phyloP scores from a whole-genome alignment of 495 filamentous ascomycete species.

The Xylaria palmicola region DNA sequence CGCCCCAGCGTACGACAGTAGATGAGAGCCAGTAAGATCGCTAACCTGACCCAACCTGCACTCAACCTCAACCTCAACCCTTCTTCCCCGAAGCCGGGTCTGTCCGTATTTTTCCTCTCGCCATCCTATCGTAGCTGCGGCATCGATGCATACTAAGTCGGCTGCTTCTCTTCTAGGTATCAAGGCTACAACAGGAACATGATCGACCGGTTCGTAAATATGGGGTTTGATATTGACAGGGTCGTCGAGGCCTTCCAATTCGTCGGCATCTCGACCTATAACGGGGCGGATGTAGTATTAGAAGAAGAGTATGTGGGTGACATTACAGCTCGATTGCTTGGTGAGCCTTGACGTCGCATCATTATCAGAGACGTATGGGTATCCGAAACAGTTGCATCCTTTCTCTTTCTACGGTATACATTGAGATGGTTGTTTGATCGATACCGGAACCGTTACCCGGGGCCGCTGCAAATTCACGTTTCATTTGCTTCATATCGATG shows the following conservation, averaged over 20 bases:
- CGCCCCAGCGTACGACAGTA: slow-evolving; percentile 18
- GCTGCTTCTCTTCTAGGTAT: slow-evolving; percentile 55
- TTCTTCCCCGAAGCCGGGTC: too few relatives aligned
- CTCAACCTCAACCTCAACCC: too few relatives aligned
- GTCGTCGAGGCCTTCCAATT: slow-evolving; percentile 84
- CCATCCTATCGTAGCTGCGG: background rate
- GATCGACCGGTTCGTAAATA: slow-evolving; percentile 83
- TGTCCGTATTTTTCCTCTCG: background rate
- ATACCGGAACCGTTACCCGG: too few relatives aligned
- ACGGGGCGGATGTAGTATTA: slow-evolving; percentile 76
- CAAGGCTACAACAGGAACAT: slow-evolving; percentile 85
- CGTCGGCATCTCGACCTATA: slow-evolving; percentile 75
- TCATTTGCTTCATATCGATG: too few relatives aligned
- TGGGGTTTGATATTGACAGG: slow-evolving; percentile 90
- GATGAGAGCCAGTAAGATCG: slow-evolving; percentile 39
- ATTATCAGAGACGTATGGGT: too few relatives aligned
- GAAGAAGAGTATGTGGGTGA: slow-evolving; percentile 87
- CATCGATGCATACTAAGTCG: background rate
- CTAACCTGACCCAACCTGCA: background rate
- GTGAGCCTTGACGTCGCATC: slow-evolving; percentile 52
- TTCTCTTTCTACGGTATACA: background rate
- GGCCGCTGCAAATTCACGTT: too few relatives aligned
- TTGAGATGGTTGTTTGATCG: too few relatives aligned
- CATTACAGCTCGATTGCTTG: slow-evolving; percentile 79
- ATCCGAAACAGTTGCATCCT: too few relatives aligned